phyloP scores from a whole-genome alignment of 2,329 filamentous ascomycete genomes.

The Aphanocladium album region DNA sequence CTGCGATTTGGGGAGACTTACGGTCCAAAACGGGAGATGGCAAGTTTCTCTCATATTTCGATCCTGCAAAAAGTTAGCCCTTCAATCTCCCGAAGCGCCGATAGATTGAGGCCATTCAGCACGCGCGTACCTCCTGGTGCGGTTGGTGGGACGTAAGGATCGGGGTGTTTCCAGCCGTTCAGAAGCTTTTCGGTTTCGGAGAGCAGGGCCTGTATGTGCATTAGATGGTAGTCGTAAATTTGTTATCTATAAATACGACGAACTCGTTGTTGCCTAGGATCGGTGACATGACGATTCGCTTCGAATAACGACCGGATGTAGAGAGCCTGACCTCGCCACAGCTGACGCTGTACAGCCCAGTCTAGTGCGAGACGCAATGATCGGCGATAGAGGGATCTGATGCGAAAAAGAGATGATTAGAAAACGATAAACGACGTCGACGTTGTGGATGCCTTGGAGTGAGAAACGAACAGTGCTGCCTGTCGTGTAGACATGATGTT shows the following conservation, averaged over 20 bases:
- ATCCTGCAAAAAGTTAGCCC: constrained; percentile 52
- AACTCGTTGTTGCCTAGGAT: constrained; percentile 84
- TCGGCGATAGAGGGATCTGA: constrained; percentile 77
- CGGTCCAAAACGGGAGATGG: constrained; percentile 73
- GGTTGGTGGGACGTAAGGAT: constrained; percentile 83
- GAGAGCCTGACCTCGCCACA: constrained; percentile 93
- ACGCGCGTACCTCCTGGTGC: constrained; percentile 76
- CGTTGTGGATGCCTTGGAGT: constrained; percentile 5
- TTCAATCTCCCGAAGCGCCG: neutral
- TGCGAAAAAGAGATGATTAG: neutral
- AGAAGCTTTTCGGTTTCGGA: constrained; percentile 83
- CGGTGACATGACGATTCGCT: constrained; percentile 78
- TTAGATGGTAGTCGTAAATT: neutral
- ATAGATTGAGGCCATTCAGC: neutral
- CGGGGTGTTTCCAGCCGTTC: constrained; percentile 95
- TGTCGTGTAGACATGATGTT: constrained; percentile 40
- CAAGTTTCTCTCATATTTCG: constrained; percentile 93
- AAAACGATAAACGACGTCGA: neutral
- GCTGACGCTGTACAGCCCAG: constrained; percentile 87
- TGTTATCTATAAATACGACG: constrained; percentile 18
- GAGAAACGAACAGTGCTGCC: constrained; percentile 44
- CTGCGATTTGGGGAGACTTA: constrained; percentile 50
- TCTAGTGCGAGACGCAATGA: constrained; percentile 90
- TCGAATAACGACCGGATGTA: constrained; percentile 96
- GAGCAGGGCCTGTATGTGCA: constrained; percentile 61